Conservation (phyloP, 192 early-diverging fungal genomes). For the Powellomyces hirtus region DNA sequence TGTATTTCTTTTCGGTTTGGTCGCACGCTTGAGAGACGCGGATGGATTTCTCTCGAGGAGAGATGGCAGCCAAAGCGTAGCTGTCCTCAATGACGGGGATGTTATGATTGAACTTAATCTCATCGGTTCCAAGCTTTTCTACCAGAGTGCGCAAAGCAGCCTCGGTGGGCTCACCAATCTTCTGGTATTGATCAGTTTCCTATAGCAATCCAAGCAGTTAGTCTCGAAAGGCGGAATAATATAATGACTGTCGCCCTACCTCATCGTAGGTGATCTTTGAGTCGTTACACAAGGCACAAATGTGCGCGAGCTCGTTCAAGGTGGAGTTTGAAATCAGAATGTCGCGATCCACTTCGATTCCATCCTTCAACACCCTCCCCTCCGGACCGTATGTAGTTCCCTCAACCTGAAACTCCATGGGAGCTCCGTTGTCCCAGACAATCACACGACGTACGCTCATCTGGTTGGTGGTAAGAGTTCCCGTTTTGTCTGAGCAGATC, state of each 20-base stretch:
- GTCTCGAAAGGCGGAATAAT: background rate
- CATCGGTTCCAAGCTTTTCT: conserved; percentile 87
- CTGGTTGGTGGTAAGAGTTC: conserved; percentile 65
- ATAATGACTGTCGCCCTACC: conserved; percentile 31
- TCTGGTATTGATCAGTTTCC: conserved; percentile 58
- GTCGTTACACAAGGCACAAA: conserved; percentile 91
- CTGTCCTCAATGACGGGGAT: conserved; percentile 27
- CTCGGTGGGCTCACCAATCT: conserved; percentile 97
- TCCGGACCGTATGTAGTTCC: conserved; percentile 86
- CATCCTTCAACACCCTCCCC: conserved; percentile 58
- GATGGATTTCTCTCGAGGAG: conserved; percentile 20
- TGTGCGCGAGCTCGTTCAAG: conserved; percentile 72
- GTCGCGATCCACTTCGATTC: conserved; percentile 41
- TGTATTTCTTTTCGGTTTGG: conserved; percentile 60
- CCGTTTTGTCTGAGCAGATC: conserved; percentile 77
- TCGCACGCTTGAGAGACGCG: conserved; percentile 69
- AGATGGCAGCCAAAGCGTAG: conserved; percentile 25
- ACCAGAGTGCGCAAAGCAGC: conserved; percentile 91
- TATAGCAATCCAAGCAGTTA: background rate
- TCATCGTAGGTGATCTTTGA: conserved; percentile 79
- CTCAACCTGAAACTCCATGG: conserved; percentile 73
- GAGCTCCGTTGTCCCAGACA: conserved; percentile 50
- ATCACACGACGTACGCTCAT: conserved; percentile 49
- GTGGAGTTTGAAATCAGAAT: conserved; percentile 54
- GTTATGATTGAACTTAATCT: conserved; percentile 61